Evolutionary conservation across 83 land plant genomes (phyloP).

Genomic region (Picea abies): DNA sequence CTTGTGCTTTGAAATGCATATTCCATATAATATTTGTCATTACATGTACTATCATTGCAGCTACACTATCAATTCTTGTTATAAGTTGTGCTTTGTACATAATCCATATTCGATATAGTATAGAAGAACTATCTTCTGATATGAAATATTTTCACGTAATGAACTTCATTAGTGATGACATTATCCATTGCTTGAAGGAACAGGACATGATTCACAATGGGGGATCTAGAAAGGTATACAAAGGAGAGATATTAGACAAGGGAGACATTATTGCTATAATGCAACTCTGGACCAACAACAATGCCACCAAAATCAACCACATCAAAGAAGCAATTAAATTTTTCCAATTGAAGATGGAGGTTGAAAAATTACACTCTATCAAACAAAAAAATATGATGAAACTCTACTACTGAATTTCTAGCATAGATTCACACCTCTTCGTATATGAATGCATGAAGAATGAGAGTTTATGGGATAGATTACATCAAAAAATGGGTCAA

Average conservation of each 20-base stretch:
- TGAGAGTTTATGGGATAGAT: constrained; percentile 37
- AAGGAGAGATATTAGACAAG: not conserved
- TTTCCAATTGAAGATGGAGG: constrained; percentile 39
- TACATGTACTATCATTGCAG: not conserved
- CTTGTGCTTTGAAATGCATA: not conserved
- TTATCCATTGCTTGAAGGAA: constrained; percentile 34
- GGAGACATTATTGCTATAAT: constrained; percentile 62
- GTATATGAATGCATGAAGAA: constrained; percentile 44
- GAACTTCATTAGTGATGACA: constrained; percentile 19
- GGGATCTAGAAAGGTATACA: not conserved
- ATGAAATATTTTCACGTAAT: constrained; percentile 15
- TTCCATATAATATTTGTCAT: not conserved
- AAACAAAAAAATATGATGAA: constrained; percentile 45
- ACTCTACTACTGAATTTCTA: constrained; percentile 38
- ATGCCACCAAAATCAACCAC: not conserved
- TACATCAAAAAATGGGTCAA: constrained; percentile 15
- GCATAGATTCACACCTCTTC: constrained; percentile 32
- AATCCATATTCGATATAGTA: not conserved
- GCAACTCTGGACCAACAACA: constrained; percentile 36
- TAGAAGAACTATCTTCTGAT: constrained; percentile 37
- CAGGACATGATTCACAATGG: constrained; percentile 68
- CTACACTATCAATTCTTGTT: not conserved
- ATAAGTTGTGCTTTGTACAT: not conserved
- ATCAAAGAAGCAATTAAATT: constrained; percentile 6
- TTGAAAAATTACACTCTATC: constrained; percentile 34